A percentile compares a stretch with the other conserved stretches of the same genome.
Conservation (phyloP, 164 flowering plant species). For the Vitis amurensis region DNA sequence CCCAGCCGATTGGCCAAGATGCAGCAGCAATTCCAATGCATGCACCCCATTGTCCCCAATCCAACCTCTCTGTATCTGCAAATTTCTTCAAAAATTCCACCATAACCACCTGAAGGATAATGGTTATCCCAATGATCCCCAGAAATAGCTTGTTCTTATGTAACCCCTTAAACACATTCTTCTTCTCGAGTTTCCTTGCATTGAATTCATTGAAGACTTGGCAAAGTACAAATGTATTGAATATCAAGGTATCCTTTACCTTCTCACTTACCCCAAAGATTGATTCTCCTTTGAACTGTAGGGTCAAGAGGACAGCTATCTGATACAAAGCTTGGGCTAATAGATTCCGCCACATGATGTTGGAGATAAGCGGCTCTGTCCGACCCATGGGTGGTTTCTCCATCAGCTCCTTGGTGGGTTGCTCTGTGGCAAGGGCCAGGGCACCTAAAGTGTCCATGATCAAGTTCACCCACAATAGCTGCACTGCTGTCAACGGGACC, state of each 20-base stretch:
- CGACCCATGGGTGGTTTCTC: slow-evolving; percentile 52
- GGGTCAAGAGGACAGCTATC: slow-evolving; percentile 34
- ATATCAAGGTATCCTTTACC: slow-evolving; percentile 52
- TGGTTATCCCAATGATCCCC: slow-evolving; percentile 40
- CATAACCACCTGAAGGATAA: slow-evolving; percentile 51
- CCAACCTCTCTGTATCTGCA: slow-evolving; percentile 53
- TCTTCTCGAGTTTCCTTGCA: slow-evolving; percentile 45
- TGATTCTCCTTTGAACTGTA: slow-evolving; percentile 46
- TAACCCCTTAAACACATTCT: slow-evolving; percentile 44
- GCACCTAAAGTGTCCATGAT: slow-evolving; percentile 76
- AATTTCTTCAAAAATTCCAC: slow-evolving; percentile 54
- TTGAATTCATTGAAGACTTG: slow-evolving; percentile 64
- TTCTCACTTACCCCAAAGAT: slow-evolving; percentile 33
- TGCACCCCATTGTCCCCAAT: slow-evolving; percentile 56
- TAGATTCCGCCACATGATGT: slow-evolving; percentile 72
- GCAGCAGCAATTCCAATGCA: slow-evolving; percentile 40
- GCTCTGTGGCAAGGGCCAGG: slow-evolving; percentile 61
- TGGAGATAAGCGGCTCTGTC: slow-evolving; percentile 53
- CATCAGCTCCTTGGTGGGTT: slow-evolving; percentile 59
- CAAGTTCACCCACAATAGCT: slow-evolving; percentile 71
- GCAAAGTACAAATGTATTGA: slow-evolving; percentile 58
- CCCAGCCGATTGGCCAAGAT: slow-evolving; percentile 57
- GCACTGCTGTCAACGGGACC: slow-evolving; percentile 62
- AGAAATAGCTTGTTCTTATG: slow-evolving; percentile 42
- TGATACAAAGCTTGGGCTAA: slow-evolving; percentile 57